Conservation (phyloP, 345 rosid species). For the Viola odorata region DNA sequence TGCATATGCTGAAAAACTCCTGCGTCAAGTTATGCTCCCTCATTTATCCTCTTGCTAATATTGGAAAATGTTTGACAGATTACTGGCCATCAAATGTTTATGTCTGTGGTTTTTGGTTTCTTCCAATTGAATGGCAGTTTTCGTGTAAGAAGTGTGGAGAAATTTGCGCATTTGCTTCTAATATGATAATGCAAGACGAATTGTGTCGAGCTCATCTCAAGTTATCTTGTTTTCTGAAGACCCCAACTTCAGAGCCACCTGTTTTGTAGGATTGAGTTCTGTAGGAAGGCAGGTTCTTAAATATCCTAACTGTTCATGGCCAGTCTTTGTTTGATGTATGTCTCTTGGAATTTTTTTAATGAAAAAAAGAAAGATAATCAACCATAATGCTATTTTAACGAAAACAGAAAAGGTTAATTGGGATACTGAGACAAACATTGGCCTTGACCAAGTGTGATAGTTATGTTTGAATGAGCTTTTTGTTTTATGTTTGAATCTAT, state of each 20-base stretch:
- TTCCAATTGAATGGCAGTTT: slow-evolving; percentile 76
- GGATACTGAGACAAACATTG: background rate
- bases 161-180: slow-evolving; percentile 24
- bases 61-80: slow-evolving; percentile 38
- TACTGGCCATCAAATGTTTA: slow-evolving; percentile 73
- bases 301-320: background rate
- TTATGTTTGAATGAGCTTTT: slow-evolving; percentile 1
- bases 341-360: background rate
- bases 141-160: slow-evolving; percentile 67
- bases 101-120: slow-evolving; percentile 87
- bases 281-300: slow-evolving; percentile 60
- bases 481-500: slow-evolving; percentile 6
- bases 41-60: background rate
- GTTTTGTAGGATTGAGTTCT: slow-evolving; percentile 70
- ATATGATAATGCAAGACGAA: slow-evolving; percentile 19
- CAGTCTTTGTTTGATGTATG: background rate
- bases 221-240: slow-evolving; percentile 45
- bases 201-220: slow-evolving; percentile 57
- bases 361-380: background rate
- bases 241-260: slow-evolving; percentile 36
- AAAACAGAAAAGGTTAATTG: background rate
- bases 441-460: background rate
- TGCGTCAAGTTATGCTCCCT: too few species aligned
- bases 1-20: too few species aligned
- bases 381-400: background rate